Evolutionary conservation across 305 asterid genomes (phyloP), one percentile per base, ranked within the genome.

Genomic region (Rubia balearica): DNA sequence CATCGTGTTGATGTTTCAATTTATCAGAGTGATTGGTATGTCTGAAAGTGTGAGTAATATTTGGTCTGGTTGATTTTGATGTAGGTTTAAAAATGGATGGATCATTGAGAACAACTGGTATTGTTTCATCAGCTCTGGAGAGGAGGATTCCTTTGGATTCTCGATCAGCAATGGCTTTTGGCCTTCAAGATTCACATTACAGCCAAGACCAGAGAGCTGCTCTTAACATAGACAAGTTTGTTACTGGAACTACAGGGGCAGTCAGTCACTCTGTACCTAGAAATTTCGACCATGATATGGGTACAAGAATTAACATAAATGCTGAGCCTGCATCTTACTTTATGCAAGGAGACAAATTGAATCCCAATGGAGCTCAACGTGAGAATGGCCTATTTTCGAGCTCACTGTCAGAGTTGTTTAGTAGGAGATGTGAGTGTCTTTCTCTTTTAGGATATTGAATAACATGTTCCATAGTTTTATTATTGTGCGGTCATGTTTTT

Each of bases 371-470:
- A 38, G 73, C 86, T 75, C 95, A 88, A 83, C 80, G 77, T 65
- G 98, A 92, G 80, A 95, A 86, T 59, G 87, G 97, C 57, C 97
- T 92, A 79, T 92, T 95, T 76, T 95, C 98, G 43, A 95, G 99
- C 87, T 95, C 99, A 56, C 72, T 89, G 76, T 95, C 99, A 0
- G 97, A 95, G 79, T 70, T 92, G 73, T 87, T 95, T 73, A 84
- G 82, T 73, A 82, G 84, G 79, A 88, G 90, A 77, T 67, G 99
- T 95, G 85, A 55, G 96, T 61, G 74, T 81, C 78, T 33, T 75
- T 72, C 71, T 49, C 74, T 61, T 30, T 45, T 43, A 30, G 55
- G 43, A 42, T 6, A 59, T 67, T 68, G 51, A 57, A 76, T 76
- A 13, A 70, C 59, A 12, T 27, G 45, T 65, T 71, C 59, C 68